These are phyloP conservation scores for Rhodotorula glutinis DNA, from an alignment of 1,284 basidiomycete genomes.

Conservation along the genomic window DNA sequence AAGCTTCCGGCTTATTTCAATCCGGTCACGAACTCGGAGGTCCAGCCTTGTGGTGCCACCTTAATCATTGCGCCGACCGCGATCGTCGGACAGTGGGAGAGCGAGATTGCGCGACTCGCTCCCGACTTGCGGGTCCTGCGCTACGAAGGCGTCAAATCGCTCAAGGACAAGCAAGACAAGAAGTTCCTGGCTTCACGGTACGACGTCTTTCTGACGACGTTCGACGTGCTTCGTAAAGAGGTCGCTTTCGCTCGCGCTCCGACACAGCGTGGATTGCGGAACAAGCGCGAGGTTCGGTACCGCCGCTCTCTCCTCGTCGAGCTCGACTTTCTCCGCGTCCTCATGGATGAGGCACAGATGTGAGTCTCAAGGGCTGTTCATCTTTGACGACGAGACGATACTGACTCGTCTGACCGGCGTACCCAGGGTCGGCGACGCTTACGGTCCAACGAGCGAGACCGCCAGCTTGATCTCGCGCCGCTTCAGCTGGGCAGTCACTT, in stretches of 20 bases:
- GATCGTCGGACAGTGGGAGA: conserved; percentile 41
- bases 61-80: conserved; percentile 41
- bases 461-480: conserved; percentile 40
- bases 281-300: conserved; percentile 28
- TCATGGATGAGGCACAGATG: conserved; percentile 44
- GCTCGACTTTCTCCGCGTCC: conserved; percentile 40
- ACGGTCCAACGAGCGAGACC: conserved; percentile 34
- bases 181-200: conserved; percentile 16
- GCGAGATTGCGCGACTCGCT: conserved; percentile 41
- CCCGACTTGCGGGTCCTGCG: conserved; percentile 40
- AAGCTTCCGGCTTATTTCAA: conserved; percentile 33
- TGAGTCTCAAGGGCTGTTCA: not conserved
- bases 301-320: conserved; percentile 38
- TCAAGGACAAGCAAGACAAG: conserved; percentile 4
- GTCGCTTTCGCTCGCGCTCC: conserved; percentile 39
- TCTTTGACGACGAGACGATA: too few relatives aligned
- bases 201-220: conserved; percentile 43
- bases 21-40: conserved; percentile 24
- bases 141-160: conserved; percentile 35
- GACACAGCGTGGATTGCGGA: conserved; percentile 24
- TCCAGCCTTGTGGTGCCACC: conserved; percentile 39
- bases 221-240: conserved; percentile 38
- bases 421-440: conserved; percentile 27
- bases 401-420: not conserved
- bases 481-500: conserved; percentile 40